These are phyloP conservation scores for Fremontodendron californicum DNA, from an alignment of 345 rosid genomes.

Conservation along the genomic window DNA sequence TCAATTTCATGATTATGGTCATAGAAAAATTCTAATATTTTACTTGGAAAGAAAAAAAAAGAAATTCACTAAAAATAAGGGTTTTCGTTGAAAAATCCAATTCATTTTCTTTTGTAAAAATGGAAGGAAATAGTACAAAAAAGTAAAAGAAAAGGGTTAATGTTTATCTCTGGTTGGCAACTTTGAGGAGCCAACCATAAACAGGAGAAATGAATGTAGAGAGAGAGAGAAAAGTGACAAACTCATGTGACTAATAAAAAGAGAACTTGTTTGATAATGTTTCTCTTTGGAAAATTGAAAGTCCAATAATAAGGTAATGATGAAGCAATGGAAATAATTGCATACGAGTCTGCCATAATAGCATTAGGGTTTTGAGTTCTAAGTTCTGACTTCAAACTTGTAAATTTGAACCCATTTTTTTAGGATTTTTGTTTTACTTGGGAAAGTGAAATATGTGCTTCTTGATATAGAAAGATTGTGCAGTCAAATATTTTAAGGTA, in stretches of 20 bases:
- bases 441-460: not conserved
- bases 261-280: not conserved
- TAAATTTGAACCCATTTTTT: too few species aligned
- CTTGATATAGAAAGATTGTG: too few species aligned
- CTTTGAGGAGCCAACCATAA: conserved; percentile 8
- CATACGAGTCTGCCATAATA: not conserved
- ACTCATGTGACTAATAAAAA: not conserved
- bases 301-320: conserved; percentile 30
- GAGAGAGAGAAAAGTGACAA: not conserved
- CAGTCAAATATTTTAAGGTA: too few species aligned
- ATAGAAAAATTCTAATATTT: not conserved
- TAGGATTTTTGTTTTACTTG: not conserved
- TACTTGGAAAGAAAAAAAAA: not conserved
- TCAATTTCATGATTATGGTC: not conserved
- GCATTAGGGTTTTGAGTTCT: not conserved
- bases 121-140: not conserved
- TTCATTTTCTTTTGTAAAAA: not conserved
- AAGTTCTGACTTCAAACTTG: too few species aligned
- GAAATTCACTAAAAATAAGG: not conserved
- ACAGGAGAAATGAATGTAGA: not conserved
- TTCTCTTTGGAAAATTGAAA: conserved; percentile 1
- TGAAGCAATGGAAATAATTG: conserved; percentile 3
- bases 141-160: not conserved
- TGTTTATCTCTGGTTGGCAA: not conserved
- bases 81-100: not conserved